Percentiles rank a stretch among this genome's conserved stretches.
Conservation (phyloP, 2,329 filamentous ascomycete species). For the Gnomoniopsis sp. region DNA sequence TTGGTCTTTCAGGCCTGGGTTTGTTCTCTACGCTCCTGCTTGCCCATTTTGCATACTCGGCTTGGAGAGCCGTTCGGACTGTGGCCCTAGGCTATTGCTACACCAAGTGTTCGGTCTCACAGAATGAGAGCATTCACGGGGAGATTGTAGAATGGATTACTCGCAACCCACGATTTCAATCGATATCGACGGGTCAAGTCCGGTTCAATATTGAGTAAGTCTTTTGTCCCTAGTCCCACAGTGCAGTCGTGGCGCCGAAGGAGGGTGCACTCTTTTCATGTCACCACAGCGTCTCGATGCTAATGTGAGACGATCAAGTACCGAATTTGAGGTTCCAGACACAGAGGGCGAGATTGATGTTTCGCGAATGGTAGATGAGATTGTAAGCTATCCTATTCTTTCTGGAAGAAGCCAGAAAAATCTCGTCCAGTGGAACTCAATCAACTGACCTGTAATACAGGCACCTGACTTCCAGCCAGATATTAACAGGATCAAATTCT, state of each 20-base stretch:
- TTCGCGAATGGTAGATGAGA: constrained; percentile 10
- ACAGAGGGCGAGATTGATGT: constrained; percentile 1
- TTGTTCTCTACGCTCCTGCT: neutral
- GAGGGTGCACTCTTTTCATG: too few species aligned
- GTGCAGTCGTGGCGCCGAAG: too few species aligned
- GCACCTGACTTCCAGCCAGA: constrained; percentile 9
- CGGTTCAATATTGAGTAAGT: neutral
- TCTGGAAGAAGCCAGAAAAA: neutral
- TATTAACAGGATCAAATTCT: constrained; percentile 9
- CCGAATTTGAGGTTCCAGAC: constrained; percentile 7
- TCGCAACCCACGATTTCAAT: constrained; percentile 1
- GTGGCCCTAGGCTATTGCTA: neutral
- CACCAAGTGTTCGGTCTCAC: constrained; percentile 12
- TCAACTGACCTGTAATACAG: neutral
- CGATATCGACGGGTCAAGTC: constrained; percentile 1
- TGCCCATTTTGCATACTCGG: constrained; percentile 1
- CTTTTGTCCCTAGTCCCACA: neutral
- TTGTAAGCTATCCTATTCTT: neutral
- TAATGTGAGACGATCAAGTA: neutral
- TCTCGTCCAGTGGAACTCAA: too few species aligned
- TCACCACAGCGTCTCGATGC: neutral
- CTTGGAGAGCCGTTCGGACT: neutral
- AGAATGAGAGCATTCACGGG: neutral
- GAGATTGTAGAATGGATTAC: constrained; percentile 6
- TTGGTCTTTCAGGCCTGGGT: constrained; percentile 1